Evolutionary conservation across 164 flowering plant species (phyloP).

Genomic region (Tetrastigma voinierianum): DNA sequence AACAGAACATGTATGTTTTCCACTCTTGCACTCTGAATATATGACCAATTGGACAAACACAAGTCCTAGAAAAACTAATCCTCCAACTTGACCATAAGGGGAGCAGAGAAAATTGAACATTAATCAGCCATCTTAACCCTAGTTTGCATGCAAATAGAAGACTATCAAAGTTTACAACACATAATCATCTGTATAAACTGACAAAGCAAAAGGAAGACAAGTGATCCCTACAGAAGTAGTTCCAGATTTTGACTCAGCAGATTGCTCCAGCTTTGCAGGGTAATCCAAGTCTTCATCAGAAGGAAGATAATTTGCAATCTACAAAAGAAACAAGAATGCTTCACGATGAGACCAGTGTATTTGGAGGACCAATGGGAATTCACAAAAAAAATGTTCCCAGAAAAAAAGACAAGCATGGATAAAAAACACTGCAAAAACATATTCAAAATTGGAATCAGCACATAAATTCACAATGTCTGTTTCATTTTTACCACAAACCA

Average conservation of each 20-base stretch:
- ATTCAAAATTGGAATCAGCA: neutral
- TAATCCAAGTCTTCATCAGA: slow-evolving; percentile 85
- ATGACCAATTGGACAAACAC: neutral
- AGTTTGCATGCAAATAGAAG: neutral
- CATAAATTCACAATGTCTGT: neutral
- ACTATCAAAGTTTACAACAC: neutral
- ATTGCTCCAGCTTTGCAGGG: slow-evolving; percentile 83
- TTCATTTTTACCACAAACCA: neutral
- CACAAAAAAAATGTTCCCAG: neutral
- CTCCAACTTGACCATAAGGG: neutral
- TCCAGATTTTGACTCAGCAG: slow-evolving; percentile 48
- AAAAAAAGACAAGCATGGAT: neutral
- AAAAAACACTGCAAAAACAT: neutral
- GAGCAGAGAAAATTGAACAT: neutral
- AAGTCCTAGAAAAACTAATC: neutral
- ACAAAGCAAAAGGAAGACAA: neutral
- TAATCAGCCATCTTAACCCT: neutral
- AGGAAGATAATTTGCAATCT: slow-evolving; percentile 94
- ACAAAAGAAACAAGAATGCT: slow-evolving; percentile 17
- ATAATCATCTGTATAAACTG: neutral
- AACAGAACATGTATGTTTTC: neutral
- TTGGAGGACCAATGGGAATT: neutral
- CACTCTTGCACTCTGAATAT: neutral
- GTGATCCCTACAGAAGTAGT: slow-evolving; percentile 44
- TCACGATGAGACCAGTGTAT: neutral